These are phyloP conservation scores for Ophiostoma ips DNA, from an alignment of 2,329 filamentous ascomycete genomes.

Conservation along the genomic window DNA sequence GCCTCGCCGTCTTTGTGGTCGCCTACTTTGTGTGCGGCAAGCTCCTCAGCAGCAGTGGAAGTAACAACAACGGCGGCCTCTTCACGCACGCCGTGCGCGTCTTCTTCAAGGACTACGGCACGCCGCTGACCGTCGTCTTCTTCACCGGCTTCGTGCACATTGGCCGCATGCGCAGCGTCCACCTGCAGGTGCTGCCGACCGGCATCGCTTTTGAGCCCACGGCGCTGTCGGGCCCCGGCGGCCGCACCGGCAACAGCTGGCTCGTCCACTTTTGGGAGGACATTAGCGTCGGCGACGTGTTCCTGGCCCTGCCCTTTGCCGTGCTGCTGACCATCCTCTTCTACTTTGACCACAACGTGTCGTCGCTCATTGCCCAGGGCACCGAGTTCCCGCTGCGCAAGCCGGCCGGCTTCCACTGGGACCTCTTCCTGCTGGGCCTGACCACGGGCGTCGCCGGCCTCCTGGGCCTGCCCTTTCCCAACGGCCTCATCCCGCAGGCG, in stretches of 20 bases:
- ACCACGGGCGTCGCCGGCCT: conserved; percentile 65
- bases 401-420: conserved; percentile 76
- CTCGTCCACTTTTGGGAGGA: conserved; percentile 66
- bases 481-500: conserved; percentile 71
- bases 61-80: conserved; percentile 42
- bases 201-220: conserved; percentile 70
- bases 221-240: conserved; percentile 27
- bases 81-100: conserved; percentile 64
- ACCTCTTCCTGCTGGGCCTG: conserved; percentile 64
- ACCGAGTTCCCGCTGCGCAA: conserved; percentile 71
- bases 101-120: conserved; percentile 83
- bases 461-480: conserved; percentile 66
- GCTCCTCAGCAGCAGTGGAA: conserved; percentile 45
- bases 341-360: conserved; percentile 84
- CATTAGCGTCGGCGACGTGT: conserved; percentile 56
- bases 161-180: conserved; percentile 61
- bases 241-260: conserved; percentile 41
- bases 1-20: conserved; percentile 63
- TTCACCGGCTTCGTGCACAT: conserved; percentile 84
- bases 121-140: conserved; percentile 69
- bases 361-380: conserved; percentile 68
- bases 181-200: conserved; percentile 59
- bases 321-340: conserved; percentile 72
- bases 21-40: conserved; percentile 62
- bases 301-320: conserved; percentile 78